These are phyloP conservation scores for Aphanomyces euteiches DNA, from an alignment of 352 stramenopile genomes.

Conservation along the genomic window DNA sequence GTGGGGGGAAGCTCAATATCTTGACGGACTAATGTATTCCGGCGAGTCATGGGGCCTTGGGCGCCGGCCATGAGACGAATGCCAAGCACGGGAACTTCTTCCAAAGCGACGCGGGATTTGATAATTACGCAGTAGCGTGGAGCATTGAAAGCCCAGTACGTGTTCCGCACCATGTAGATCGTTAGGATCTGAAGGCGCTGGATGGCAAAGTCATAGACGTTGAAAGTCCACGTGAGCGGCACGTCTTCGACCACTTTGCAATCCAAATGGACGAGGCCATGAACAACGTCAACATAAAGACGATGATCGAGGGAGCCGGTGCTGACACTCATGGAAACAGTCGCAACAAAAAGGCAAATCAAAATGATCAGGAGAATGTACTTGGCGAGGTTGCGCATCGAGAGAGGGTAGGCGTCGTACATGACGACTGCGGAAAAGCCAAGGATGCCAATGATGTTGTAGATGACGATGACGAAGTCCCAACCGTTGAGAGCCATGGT, in stretches of 20 bases:
- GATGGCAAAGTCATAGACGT: constrained; percentile 30
- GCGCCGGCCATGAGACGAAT: constrained; percentile 1
- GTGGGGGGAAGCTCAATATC: neutral
- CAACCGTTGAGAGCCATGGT: constrained; percentile 15
- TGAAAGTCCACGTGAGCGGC: constrained; percentile 26
- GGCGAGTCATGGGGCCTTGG: neutral
- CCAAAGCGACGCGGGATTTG: constrained; percentile 26
- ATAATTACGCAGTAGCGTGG: constrained; percentile 30
- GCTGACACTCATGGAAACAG: constrained; percentile 12
- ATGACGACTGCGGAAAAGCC: constrained; percentile 27
- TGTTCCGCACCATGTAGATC: constrained; percentile 30
- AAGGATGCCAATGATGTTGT: constrained; percentile 27
- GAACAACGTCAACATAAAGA: constrained; percentile 6
- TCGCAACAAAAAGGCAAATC: neutral
- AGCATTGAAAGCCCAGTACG: constrained; percentile 29
- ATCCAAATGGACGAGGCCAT: constrained; percentile 22
- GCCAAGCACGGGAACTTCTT: constrained; percentile 25
- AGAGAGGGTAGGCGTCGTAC: constrained; percentile 30
- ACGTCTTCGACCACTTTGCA: constrained; percentile 6
- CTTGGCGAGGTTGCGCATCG: constrained; percentile 5
- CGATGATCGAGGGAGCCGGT: neutral
- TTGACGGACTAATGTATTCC: constrained; percentile 9
- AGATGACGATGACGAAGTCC: constrained; percentile 10
- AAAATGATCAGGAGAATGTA: constrained; percentile 29
- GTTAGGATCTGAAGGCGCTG: constrained; percentile 29